Evolutionary conservation across 78 protist species (phyloP), one percentile per base, ranked within the genome.

Genomic region (Chrysochromulina tobinii): DNA sequence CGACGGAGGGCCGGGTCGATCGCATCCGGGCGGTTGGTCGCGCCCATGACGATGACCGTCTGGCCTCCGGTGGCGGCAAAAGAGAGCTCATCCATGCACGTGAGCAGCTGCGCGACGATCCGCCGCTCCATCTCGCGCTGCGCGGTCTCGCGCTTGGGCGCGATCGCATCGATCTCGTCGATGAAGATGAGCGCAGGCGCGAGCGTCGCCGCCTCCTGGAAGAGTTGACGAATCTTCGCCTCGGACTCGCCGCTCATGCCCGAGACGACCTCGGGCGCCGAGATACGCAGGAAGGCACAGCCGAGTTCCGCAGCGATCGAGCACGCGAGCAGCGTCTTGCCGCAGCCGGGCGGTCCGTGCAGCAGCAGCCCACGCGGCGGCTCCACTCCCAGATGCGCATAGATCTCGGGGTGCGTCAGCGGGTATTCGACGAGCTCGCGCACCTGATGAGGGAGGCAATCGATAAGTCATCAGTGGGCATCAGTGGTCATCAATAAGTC

Each of bases 291-390:
- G 51, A 95, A 96, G 20, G 97, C 87, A 0, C 96, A 90, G 89
- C 85, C 84, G 21, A 83, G 53, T 75, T 93, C 98, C 54, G 98
- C 98, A 0, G 98, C 99, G 38, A 98, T 95, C 3, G 99, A 97
- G 50, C 91, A 61, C 15, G 98, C 99, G 84, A 98, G 94, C 55
- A 96, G 66, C 8, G 98, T 98, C 90, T 98, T 98, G 18, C 99
- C 99, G 87, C 97, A 91, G 51, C 99, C 99, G 7, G 99, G 99
- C 72, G 99, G 99, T 25, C 99, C 99, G 90, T 96, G 96, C 25
- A 98, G 86, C 25, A 98, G 92, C 18, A 98, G 90, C 59, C 99
- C 99, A 6, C 96, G 72, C 58, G 97, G 93, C 8, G 98, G 98
- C 59, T 83, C 92, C 7, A 94, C 90, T 15, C 98, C 98, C 1